Conservation (phyloP, 2,329 filamentous ascomycete species). For the Aspergillus latus region DNA sequence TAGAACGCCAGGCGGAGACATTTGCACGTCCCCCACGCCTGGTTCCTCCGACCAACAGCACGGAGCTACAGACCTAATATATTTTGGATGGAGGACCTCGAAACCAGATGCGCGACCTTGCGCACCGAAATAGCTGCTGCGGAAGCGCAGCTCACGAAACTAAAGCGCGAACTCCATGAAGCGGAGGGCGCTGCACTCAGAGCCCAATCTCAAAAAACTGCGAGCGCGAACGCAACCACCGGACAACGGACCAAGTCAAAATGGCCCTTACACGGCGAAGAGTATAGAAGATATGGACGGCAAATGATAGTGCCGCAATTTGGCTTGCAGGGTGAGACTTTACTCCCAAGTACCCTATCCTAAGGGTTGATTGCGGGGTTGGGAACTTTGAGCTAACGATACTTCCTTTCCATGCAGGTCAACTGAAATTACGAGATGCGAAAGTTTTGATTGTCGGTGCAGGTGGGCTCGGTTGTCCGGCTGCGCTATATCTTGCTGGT, state of each 20-base stretch:
- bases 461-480: constrained; percentile 88
- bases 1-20: background rate
- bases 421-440: constrained; percentile 68
- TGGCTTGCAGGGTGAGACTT: constrained; percentile 65
- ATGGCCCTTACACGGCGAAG: constrained; percentile 70
- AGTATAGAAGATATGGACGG: constrained; percentile 84
- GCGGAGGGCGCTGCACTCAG: constrained; percentile 29
- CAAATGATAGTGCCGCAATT: constrained; percentile 86
- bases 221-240: background rate
- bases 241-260: constrained; percentile 28
- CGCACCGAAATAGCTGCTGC: constrained; percentile 39
- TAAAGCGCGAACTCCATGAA: constrained; percentile 38
- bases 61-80: background rate
- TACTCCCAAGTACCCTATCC: too few species aligned
- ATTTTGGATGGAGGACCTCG: constrained; percentile 23
- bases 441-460: constrained; percentile 80
- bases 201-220: constrained; percentile 12
- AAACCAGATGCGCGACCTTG: constrained; percentile 33
- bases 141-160: constrained; percentile 35
- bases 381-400: constrained; percentile 3
- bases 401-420: constrained; percentile 54
- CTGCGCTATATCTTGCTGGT: constrained; percentile 87
- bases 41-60: background rate
- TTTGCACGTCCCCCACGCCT: background rate
- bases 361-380: background rate